Evolutionary conservation across 768 basidiomycete species (phyloP), one percentile per base, ranked within the genome.

Genomic region (Amyloporia xantha): DNA sequence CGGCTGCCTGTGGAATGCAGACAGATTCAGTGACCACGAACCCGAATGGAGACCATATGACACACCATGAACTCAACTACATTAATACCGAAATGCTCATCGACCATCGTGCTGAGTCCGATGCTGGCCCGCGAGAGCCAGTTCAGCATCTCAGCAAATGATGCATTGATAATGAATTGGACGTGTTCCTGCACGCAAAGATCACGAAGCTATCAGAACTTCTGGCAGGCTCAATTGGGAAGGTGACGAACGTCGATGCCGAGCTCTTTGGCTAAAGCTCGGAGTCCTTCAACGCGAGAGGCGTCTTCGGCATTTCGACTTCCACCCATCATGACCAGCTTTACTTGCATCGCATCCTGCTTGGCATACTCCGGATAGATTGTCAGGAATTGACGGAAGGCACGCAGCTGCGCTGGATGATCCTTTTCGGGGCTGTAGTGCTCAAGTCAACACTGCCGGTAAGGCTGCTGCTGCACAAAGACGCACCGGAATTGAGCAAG

Each of bases 51-150:
- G 51, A 48, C 44, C 23, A 52, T 40, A 9, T 48, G 19, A 17
- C 78, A 54, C 42, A 89, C 94, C 94, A 98, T 95, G 58, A 89
- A 95, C 64, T 99, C 95, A 6, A 99, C 95, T 30, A 99, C 76
- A 57, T 93, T 96, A 64, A 99, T 98, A 2, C 96, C 95, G 54
- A 98, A 99, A 63, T 99, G 95, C 65, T 99, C 95, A 60, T 98
- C 93, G 0, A 92, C 78, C 95, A 99, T 99, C 12, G 95, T 96
- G 60, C 90, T 94, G 21, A 98, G 62, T 0, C 95, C 94, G 13
- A 97, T 75, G 53, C 84, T 87, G 1, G 92, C 81, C 39, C 68
- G 69, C 5, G 84, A 80, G 2, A 99, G 72, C 76, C 85, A 83
- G 4, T 65, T 59, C 3, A 92, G 74, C 51, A 97, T 75, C 23